Evolutionary conservation across 805 yeast genomes (phyloP).

Genomic region (Pichia manshurica): DNA sequence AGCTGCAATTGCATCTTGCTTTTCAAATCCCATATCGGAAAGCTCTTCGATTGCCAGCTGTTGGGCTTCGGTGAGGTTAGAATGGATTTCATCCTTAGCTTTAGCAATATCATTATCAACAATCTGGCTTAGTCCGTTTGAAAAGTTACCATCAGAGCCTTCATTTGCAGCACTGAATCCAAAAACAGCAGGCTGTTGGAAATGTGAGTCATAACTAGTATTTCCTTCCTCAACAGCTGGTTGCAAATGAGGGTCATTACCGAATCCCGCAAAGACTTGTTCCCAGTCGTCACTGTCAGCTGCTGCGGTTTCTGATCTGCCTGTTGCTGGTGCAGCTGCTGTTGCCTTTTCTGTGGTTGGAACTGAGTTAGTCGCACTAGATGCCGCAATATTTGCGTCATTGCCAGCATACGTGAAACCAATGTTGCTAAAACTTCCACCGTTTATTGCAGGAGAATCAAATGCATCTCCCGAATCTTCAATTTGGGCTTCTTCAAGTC

Average conservation of each 20-base stretch:
- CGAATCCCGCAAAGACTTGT: constrained; percentile 84
- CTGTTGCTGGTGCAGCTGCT: not conserved
- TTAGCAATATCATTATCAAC: not conserved
- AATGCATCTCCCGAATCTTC: constrained; percentile 18
- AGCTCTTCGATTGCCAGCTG: constrained; percentile 64
- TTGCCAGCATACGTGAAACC: constrained; percentile 25
- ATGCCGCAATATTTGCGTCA: constrained; percentile 4
- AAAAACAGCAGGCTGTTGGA: constrained; percentile 19
- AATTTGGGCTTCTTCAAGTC: constrained; percentile 30
- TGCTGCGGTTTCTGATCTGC: not conserved
- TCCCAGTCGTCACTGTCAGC: constrained; percentile 82
- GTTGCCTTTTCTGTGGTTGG: constrained; percentile 28
- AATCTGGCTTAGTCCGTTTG: constrained; percentile 1
- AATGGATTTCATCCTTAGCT: not conserved
- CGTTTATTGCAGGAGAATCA: constrained; percentile 15
- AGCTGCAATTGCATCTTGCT: constrained; percentile 60
- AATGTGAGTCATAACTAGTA: constrained; percentile 9
- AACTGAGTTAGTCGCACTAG: not conserved
- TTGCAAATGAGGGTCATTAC: constrained; percentile 40
- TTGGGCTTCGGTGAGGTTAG: constrained; percentile 25
- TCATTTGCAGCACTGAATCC: constrained; percentile 9
- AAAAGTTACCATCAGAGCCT: not conserved
- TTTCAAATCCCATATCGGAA: constrained; percentile 84
- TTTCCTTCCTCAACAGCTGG: constrained; percentile 14
- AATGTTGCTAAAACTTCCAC: constrained; percentile 5